These are phyloP conservation scores for Rosa multiflora DNA, from an alignment of 306 rosid species.

Conservation along the genomic window DNA sequence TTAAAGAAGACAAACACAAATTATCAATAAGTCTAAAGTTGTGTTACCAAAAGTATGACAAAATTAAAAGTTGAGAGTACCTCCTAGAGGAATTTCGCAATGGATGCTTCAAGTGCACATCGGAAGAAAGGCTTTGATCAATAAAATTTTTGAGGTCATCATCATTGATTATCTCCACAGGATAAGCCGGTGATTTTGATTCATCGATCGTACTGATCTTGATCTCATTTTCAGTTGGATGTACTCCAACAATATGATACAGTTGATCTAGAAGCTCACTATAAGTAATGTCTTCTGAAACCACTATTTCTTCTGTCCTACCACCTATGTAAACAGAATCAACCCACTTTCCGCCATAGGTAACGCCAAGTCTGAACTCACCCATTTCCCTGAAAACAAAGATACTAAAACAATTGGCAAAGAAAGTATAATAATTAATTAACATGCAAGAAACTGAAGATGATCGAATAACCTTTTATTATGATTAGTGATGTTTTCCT, in stretches of 20 bases:
- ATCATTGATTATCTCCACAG: background rate
- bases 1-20: too few relatives aligned
- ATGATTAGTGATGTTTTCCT: background rate
- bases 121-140: background rate
- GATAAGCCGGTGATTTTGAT: background rate
- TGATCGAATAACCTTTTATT: background rate
- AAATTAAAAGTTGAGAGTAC: background rate
- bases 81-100: background rate
- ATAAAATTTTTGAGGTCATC: background rate
- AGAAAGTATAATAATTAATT: too few relatives aligned
- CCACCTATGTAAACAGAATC: background rate
- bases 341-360: background rate
- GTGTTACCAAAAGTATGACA: too few relatives aligned
- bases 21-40: too few relatives aligned
- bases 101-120: background rate
- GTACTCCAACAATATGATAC: background rate
- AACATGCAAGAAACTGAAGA: background rate
- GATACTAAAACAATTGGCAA: too few relatives aligned
- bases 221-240: background rate
- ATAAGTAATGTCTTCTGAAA: too few relatives aligned
- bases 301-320: too few relatives aligned
- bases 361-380: background rate
- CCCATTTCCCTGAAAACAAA: too few relatives aligned
- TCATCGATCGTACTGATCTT: background rate
- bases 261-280: background rate